These are phyloP conservation scores for Clarkia xantiana DNA, from an alignment of 345 rosid species.

Conservation along the genomic window DNA sequence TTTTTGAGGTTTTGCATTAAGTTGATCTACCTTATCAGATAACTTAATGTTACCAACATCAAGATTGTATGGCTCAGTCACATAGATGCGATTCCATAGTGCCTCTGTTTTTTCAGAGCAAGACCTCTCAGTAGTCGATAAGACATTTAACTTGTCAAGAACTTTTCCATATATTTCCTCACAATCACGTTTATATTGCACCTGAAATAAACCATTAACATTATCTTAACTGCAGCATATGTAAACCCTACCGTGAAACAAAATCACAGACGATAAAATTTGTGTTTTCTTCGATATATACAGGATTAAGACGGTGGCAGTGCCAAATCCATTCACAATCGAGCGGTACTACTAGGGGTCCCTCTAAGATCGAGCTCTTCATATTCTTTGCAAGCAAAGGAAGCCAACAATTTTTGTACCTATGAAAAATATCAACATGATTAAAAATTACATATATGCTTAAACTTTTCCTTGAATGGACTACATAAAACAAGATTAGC, in stretches of 20 bases:
- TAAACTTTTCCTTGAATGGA: too few species aligned
- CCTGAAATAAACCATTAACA: constrained; percentile 21
- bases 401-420: constrained; percentile 87
- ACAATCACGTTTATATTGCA: constrained; percentile 63
- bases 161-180: constrained; percentile 54
- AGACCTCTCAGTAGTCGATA: constrained; percentile 38
- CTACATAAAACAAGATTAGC: too few species aligned
- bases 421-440: too few species aligned
- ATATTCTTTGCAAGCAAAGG: constrained; percentile 52
- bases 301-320: constrained; percentile 93
- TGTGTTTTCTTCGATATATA: constrained; percentile 23
- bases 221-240: too few species aligned
- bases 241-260: not conserved
- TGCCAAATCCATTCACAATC: constrained; percentile 99
- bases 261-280: constrained; percentile 3
- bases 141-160: constrained; percentile 44
- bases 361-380: constrained; percentile 28
- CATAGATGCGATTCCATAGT: too few species aligned
- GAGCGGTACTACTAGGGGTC: constrained; percentile 67
- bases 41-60: constrained; percentile 7
- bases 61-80: constrained; percentile 22
- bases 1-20: constrained; percentile 1
- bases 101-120: constrained; percentile 7
- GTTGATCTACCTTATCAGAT: too few species aligned
- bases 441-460: too few species aligned